These are phyloP conservation scores for Globisporangium cederbergense DNA, from an alignment of 352 stramenopile species.

Conservation along the genomic window DNA sequence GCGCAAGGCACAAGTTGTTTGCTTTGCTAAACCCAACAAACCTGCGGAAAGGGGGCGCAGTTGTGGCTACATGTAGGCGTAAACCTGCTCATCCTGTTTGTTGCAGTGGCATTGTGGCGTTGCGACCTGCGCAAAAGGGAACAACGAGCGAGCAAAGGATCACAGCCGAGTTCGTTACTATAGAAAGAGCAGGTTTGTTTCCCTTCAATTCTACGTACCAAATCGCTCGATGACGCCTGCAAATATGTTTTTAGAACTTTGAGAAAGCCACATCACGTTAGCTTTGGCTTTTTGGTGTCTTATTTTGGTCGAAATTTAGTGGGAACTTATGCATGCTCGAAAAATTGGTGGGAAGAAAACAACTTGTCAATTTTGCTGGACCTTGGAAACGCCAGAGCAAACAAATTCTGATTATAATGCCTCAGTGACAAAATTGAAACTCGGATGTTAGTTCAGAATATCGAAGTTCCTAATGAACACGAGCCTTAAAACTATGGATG, in stretches of 20 bases:
- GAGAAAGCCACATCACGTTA: background rate
- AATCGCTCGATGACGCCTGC: background rate
- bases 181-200: slow-evolving; percentile 2
- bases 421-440: too few species aligned
- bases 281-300: too few species aligned
- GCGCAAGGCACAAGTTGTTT: background rate
- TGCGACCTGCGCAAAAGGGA: background rate
- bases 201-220: slow-evolving; percentile 12
- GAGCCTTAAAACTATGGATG: too few species aligned
- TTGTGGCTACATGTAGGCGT: background rate
- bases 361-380: too few species aligned
- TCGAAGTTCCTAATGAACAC: too few species aligned
- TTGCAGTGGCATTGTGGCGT: background rate
- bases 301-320: too few species aligned
- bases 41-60: background rate
- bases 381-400: too few species aligned
- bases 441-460: too few species aligned
- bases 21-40: slow-evolving; percentile 1
- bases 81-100: too few species aligned
- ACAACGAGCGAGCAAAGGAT: background rate
- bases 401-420: too few species aligned
- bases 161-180: background rate
- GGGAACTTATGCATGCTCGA: too few species aligned
- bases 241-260: background rate
- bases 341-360: too few species aligned